Evolutionary conservation across 148 eudicot genomes (phyloP).

Genomic region (Amaranthus palmeri): DNA sequence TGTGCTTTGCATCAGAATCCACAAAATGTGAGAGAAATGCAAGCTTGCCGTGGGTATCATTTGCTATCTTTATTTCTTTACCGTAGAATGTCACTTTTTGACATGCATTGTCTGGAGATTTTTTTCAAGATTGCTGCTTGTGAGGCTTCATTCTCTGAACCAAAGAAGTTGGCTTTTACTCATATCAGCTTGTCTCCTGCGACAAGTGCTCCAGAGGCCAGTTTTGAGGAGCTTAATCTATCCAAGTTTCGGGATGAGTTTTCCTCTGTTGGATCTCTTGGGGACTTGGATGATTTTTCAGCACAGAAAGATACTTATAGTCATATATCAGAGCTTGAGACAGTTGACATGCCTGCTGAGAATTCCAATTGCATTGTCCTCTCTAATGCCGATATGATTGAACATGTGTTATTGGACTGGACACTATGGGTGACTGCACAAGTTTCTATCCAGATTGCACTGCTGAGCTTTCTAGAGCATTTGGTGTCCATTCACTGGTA

Average conservation of each 20-base stretch:
- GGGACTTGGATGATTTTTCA: conserved; percentile 90
- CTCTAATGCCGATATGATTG: conserved; percentile 97
- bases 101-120: conserved; percentile 92
- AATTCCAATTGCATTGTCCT: conserved; percentile 93
- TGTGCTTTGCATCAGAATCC: conserved; percentile 98
- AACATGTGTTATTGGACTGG: conserved; percentile 97
- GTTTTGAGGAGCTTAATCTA: conserved; percentile 67
- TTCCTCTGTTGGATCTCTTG: conserved; percentile 80
- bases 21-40: conserved; percentile 88
- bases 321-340: conserved; percentile 87
- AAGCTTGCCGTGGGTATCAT: conserved; percentile 87
- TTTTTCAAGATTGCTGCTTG: conserved; percentile 99
- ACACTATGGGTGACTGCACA: conserved; percentile 96
- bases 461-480: conserved; percentile 89
- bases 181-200: conserved; percentile 45
- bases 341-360: conserved; percentile 58
- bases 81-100: conserved; percentile 87
- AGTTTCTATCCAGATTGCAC: conserved; percentile 79
- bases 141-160: conserved; percentile 92
- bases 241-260: conserved; percentile 82
- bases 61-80: conserved; percentile 81
- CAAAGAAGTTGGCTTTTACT: conserved; percentile 49
- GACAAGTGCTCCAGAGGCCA: conserved; percentile 42
- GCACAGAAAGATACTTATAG: conserved; percentile 77
- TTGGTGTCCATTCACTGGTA: conserved; percentile 96